Evolutionary conservation across 306 rosid species (phyloP).

Genomic region (Luffa aegyptiaca): DNA sequence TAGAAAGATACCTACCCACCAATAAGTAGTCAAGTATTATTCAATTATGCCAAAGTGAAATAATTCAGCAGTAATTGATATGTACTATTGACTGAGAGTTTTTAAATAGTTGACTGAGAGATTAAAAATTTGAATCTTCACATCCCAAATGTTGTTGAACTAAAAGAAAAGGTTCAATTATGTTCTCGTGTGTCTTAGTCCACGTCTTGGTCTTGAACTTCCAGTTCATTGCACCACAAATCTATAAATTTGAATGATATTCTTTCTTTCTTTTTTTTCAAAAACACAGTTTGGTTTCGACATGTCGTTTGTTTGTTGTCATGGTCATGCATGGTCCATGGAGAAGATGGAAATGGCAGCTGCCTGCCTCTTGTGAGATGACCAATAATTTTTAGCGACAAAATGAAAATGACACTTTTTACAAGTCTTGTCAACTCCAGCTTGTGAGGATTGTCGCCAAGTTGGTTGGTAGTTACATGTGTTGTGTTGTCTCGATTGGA

Average conservation of each 20-base stretch:
- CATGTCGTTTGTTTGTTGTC: background rate
- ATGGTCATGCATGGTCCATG: background rate
- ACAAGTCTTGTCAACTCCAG: constrained; percentile 4
- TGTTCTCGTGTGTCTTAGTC: background rate
- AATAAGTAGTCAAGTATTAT: too few relatives aligned
- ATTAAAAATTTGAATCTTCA: too few relatives aligned
- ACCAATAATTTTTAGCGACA: constrained; percentile 5
- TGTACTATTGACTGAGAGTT: too few relatives aligned
- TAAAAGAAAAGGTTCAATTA: background rate
- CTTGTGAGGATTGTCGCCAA: constrained; percentile 9
- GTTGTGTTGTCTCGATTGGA: background rate
- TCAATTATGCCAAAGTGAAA: too few relatives aligned
- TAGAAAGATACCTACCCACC: too few relatives aligned
- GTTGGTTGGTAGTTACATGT: background rate
- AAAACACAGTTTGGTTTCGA: background rate
- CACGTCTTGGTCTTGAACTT: background rate
- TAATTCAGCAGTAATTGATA: too few relatives aligned
- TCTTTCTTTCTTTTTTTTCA: background rate
- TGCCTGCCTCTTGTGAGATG: background rate
- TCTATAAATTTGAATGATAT: background rate
- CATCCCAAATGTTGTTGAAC: too few relatives aligned
- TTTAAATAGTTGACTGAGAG: too few relatives aligned
- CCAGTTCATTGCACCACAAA: background rate
- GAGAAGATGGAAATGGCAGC: background rate
- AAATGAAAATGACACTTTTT: background rate